Evolutionary conservation across 257 asterid species (phyloP).

Genomic region (Salvia rosmarinus): DNA sequence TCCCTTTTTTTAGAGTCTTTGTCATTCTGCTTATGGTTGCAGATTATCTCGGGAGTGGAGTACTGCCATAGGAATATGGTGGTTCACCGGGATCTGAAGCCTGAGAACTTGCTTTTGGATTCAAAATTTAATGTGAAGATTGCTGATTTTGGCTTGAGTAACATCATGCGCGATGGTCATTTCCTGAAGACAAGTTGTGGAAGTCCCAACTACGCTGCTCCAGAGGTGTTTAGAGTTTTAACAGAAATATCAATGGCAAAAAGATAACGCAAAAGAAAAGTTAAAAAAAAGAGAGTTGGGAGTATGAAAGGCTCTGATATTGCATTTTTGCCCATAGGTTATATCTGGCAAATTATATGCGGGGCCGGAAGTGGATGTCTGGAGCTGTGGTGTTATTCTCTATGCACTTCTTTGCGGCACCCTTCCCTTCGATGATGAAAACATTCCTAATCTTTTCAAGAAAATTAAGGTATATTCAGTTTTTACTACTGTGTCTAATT

Average conservation of each 20-base stretch:
- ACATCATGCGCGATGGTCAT: conserved; percentile 99
- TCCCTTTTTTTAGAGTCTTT: conserved; percentile 19
- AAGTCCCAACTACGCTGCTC: conserved; percentile 99
- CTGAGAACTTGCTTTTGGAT: conserved; percentile 92
- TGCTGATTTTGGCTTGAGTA: conserved; percentile 98
- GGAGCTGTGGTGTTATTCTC: conserved; percentile 99
- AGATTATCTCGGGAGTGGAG: conserved; percentile 99
- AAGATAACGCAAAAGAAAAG: not conserved
- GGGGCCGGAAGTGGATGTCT: conserved; percentile 98
- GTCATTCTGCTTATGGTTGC: conserved; percentile 38
- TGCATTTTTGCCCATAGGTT: conserved; percentile 54
- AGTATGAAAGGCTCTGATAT: conserved; percentile 22
- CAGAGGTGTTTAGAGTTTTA: conserved; percentile 68
- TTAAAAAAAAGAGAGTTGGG: not conserved
- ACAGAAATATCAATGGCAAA: conserved; percentile 17
- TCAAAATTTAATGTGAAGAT: conserved; percentile 91
- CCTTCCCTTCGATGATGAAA: conserved; percentile 96
- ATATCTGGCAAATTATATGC: conserved; percentile 96
- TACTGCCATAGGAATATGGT: conserved; percentile 99
- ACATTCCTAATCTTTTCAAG: conserved; percentile 95
- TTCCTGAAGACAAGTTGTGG: conserved; percentile 99
- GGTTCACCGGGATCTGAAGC: conserved; percentile 97
- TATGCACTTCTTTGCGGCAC: conserved; percentile 99
- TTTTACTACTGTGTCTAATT: conserved; percentile 1
- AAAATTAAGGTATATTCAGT: conserved; percentile 77